Evolutionary conservation across 257 asterid species (phyloP), one percentile per base, ranked within the genome.

Genomic region (Plantago elongata): DNA sequence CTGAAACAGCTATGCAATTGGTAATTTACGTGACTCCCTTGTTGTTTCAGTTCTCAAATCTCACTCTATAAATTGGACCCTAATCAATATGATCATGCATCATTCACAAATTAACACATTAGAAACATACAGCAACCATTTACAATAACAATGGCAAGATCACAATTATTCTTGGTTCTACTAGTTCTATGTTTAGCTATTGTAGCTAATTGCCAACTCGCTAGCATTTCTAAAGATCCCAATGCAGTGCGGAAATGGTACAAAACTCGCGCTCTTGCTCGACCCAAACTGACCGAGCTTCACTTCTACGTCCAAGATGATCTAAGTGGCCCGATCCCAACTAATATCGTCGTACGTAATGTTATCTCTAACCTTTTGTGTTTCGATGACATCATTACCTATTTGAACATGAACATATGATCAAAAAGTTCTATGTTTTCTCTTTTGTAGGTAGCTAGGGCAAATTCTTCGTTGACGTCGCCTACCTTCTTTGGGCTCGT

Each of bases 261-360:
- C 67, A 3, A 50, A 30, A 72, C 46, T 8, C 56, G 55, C 12
- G 17, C 61, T 1, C 38, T 43, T 7, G 61, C 66, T 5, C 47
- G 46, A 48, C 51, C 50, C 51, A 69, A 62, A 40, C 9, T 67
- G 9, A 73, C 67, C 50, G 45, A 66, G 5, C 71, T 77, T 11
- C 79, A 73, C 13, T 18, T 73, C 14, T 73, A 73, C 17, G 71
- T 69, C 42, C 82, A 77, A 44, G 82, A 77, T 16, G 59, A 59
- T 38, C 44, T 66, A 8, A 34, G 9, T 56, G 76, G 76, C 10
- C 69, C 56, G 18, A 70, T n/a, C 10, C 73, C 69, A 17, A 48
- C 83, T 0, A 44, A 54, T 13, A 0, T 69, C 11, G 14, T 8
- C 27, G 54, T 49, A 49, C n/a, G 52, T 48, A 13, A 11, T 5